Percentiles rank a stretch among this genome's conserved stretches.
These are phyloP conservation scores for Hylodesmum podocarpum DNA, from an alignment of 306 rosid genomes.

Conservation along the genomic window DNA sequence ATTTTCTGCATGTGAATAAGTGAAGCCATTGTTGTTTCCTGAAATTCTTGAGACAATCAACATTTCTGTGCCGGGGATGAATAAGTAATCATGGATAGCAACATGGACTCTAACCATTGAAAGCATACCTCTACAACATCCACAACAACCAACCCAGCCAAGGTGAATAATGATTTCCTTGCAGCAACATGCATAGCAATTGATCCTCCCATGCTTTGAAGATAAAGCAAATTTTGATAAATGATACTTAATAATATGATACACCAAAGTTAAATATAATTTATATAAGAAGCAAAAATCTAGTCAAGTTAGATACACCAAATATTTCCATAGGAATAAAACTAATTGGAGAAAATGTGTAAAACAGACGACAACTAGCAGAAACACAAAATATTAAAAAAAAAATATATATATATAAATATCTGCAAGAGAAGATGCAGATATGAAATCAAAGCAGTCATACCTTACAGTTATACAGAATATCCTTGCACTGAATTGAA, in stretches of 20 bases:
- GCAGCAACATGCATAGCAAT: constrained; percentile 95
- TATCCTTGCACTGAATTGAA: constrained; percentile 18
- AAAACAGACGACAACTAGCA: constrained; percentile 1
- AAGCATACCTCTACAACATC: constrained; percentile 97
- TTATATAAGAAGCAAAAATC: not conserved
- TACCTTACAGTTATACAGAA: not conserved
- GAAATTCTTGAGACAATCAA: constrained; percentile 39
- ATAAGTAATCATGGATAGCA: constrained; percentile 19
- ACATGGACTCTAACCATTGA: constrained; percentile 8
- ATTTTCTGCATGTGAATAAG: constrained; percentile 95
- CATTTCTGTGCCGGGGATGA: constrained; percentile 8
- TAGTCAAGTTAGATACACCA: constrained; percentile 18
- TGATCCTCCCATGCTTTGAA: constrained; percentile 92
- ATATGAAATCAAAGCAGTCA: constrained; percentile 12
- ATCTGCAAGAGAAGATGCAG: constrained; percentile 15
- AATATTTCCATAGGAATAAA: constrained; percentile 25
- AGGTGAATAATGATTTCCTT: constrained; percentile 56
- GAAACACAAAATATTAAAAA: not conserved
- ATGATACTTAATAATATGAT: constrained; percentile 10
- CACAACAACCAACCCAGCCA: constrained; percentile 93
- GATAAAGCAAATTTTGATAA: constrained; percentile 16
- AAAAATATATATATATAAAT: too few species aligned
- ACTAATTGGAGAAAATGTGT: not conserved
- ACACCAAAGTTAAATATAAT: not conserved
- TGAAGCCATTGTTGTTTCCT: constrained; percentile 99